Percentiles rank a stretch among this genome's conserved stretches.
Conservation (phyloP, 2,329 filamentous ascomycete genomes). For the Diaporthe humulicola region DNA sequence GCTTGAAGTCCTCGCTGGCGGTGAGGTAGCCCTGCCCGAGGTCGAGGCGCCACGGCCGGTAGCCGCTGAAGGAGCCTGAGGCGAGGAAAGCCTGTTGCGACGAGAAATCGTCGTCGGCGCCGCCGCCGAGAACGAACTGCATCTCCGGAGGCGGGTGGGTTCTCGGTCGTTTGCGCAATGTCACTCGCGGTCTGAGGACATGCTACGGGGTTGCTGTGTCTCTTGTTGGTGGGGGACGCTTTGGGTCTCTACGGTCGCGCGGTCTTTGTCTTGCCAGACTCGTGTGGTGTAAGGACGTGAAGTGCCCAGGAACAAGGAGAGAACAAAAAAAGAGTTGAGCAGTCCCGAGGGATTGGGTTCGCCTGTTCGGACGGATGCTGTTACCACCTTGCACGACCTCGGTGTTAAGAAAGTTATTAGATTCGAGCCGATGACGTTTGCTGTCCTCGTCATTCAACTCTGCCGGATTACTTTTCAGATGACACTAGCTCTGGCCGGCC, state of each 20-base stretch:
- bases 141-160: conserved; percentile 31
- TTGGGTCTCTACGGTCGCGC: background rate
- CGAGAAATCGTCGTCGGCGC: conserved; percentile 23
- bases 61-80: conserved; percentile 74
- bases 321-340: background rate
- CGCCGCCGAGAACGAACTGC: conserved; percentile 37
- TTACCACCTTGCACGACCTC: conserved; percentile 16
- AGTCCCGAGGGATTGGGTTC: conserved; percentile 9
- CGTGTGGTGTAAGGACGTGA: background rate
- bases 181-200: conserved; percentile 31
- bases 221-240: background rate
- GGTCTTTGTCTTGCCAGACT: conserved; percentile 6
- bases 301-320: background rate
- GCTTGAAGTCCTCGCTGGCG: conserved; percentile 62
- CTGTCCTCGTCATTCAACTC: conserved; percentile 19
- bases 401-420: conserved; percentile 19
- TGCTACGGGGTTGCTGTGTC: conserved; percentile 11
- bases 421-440: conserved; percentile 31
- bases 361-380: conserved; percentile 24
- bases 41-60: conserved; percentile 59
- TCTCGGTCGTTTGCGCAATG: conserved; percentile 26
- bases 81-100: conserved; percentile 49
- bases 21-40: conserved; percentile 73
- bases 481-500: background rate
- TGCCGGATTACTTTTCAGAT: conserved; percentile 1